These are phyloP conservation scores for Starmera pachycereana DNA, from an alignment of 805 yeast genomes.

Conservation along the genomic window DNA sequence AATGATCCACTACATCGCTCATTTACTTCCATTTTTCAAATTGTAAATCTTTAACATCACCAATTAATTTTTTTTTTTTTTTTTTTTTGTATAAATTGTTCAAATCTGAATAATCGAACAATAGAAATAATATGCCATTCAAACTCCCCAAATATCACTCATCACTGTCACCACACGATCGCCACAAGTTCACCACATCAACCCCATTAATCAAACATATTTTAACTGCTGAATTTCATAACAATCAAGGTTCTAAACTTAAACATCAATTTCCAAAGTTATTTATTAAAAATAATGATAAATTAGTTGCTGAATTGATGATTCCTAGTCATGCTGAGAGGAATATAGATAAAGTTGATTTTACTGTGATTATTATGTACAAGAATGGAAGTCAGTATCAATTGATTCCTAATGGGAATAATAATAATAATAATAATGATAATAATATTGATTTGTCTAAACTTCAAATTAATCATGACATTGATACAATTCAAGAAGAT, in stretches of 20 bases:
- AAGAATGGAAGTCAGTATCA: slow-evolving; percentile 23
- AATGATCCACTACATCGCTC: too few species aligned
- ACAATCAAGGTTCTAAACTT: slow-evolving; percentile 61
- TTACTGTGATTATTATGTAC: slow-evolving; percentile 44
- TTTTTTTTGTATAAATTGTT: too few species aligned
- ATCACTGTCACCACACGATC: too few species aligned
- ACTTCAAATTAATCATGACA: slow-evolving; percentile 6
- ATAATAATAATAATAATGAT: slow-evolving; percentile 5
- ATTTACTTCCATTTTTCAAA: too few species aligned
- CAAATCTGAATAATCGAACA: neutral
- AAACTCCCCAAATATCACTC: neutral
- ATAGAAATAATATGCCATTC: neutral
- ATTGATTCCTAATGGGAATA: slow-evolving; percentile 2
- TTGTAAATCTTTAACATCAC: too few species aligned
- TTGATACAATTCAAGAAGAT: slow-evolving; percentile 14
- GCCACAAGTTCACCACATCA: neutral
- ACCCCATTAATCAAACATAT: slow-evolving; percentile 41
- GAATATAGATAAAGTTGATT: slow-evolving; percentile 40
- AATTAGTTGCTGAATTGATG: slow-evolving; percentile 42
- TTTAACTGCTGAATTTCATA: slow-evolving; percentile 71
- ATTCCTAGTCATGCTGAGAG: slow-evolving; percentile 52
- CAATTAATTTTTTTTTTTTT: too few species aligned
- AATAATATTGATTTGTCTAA: slow-evolving; percentile 8
- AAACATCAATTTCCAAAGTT: slow-evolving; percentile 47
- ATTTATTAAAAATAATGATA: slow-evolving; percentile 26